Conservation (phyloP, 805 yeast genomes). For the Danielozyma ontarioensis region DNA sequence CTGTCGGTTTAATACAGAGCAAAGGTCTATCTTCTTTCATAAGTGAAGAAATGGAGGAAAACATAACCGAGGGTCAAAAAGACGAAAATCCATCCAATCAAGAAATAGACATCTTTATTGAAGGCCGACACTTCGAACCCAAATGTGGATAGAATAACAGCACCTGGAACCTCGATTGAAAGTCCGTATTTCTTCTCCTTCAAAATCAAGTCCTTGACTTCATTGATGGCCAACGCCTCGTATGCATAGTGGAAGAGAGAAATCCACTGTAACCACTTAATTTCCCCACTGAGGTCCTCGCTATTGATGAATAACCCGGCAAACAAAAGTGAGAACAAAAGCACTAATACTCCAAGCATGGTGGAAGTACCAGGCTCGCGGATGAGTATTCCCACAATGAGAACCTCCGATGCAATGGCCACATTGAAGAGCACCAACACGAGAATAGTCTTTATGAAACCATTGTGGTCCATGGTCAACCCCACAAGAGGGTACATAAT, state of each 20-base stretch:
- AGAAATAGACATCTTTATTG: conserved; percentile 56
- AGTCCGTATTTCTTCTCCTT: conserved; percentile 88
- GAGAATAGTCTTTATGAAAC: conserved; percentile 62
- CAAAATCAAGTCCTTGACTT: conserved; percentile 79
- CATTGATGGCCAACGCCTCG: conserved; percentile 88
- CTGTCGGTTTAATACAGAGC: too few species aligned
- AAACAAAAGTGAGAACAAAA: conserved; percentile 81
- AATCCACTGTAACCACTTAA: conserved; percentile 69
- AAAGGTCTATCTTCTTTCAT: conserved; percentile 59
- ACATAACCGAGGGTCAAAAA: conserved; percentile 70
- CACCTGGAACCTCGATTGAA: conserved; percentile 95
- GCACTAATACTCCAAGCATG: conserved; percentile 75
- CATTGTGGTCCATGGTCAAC: conserved; percentile 68
- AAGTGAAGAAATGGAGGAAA: conserved; percentile 65
- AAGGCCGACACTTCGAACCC: conserved; percentile 85
- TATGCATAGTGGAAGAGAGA: conserved; percentile 95
- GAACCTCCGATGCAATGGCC: conserved; percentile 77
- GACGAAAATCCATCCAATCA: conserved; percentile 50
- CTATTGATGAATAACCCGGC: conserved; percentile 93
- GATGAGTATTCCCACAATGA: conserved; percentile 82
- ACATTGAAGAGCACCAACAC: conserved; percentile 80
- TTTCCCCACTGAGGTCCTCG: conserved; percentile 41
- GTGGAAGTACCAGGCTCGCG: conserved; percentile 92
- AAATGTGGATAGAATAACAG: conserved; percentile 90
- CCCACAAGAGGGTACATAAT: conserved; percentile 91